Evolutionary conservation across 495 filamentous ascomycete species (phyloP), one percentile per base, ranked within the genome.

Genomic region (Cudoniella acicularis): DNA sequence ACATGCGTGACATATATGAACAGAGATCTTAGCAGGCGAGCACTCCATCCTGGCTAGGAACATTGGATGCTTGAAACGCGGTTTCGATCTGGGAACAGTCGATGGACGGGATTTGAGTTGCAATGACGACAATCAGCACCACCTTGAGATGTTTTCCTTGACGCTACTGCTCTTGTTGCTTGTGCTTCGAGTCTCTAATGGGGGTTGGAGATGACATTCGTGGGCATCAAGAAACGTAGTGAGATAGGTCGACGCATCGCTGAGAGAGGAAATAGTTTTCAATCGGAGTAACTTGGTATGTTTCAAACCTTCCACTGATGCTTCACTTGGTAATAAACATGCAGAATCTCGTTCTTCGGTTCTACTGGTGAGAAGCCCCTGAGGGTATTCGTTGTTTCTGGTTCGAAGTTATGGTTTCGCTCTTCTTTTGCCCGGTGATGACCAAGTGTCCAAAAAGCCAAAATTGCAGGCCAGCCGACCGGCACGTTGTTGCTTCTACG

Each of bases 371-470:
- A 54, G 49, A 58, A 49, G 24, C 41, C 57, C 58, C 23, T 46
- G 16, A 17, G 23, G 56, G 24, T 58, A 3, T 58, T 59, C 10
- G 47, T 25, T 13, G 13, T 49, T n/a, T 20, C 48, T 21, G 42
- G 52, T 48, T 54, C 16, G 47, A 43, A 41, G 47, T 41, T 47
- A 16, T 22, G 22, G 41, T 48, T 49, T 53, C 47, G 26, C 49
- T 48, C 52, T 49, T 24, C 8, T 24, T 8, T 24, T 6, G 64
- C 79, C 77, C 77, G 55, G 70, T 83, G 80, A 83, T 83, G 80
- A 83, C 70, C 66, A 77, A 77, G 74, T 74, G 64, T 72, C 78
- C 79, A 80, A 80, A 80, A 83, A 82, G 79, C 80, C 80, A 82
- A 82, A 83, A 79, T 81, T 82, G 80, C 75, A 83, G 78, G 69